Base-by-base conservation (phyloP, 164 flowering plant species). In the Buxus sempervirens region DNA sequence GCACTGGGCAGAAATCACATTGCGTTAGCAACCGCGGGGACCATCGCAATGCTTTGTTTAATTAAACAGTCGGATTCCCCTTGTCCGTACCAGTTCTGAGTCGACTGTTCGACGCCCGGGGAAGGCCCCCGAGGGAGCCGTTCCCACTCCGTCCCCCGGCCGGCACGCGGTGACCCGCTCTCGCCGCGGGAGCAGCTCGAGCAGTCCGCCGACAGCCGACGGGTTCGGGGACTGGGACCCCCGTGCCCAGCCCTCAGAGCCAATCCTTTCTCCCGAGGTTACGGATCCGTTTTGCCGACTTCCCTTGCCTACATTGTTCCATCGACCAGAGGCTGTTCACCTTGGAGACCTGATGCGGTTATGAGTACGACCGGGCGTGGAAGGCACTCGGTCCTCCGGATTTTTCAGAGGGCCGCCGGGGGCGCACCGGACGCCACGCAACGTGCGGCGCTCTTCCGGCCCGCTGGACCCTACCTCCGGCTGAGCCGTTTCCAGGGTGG, bases 21-120 rank as follows among this genome's bases (percentile, higher is more conserved):
- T 77, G 74, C 72, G 73, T 74, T 19, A 71, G 64, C 77, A 80
- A 74, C 77, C 64, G 72, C 70, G 54, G 56, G 74, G 82, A 75
- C 80, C 83, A 78, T 80, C 77, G 72, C 76, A 77, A 77, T 80
- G 80, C 82, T 76, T 76, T 76, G 65, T 73, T 76, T 73, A 76
- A 73, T 76, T 76, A 76, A 71, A 79, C 72, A 72, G 76, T 76
- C 72, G 64, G 66, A 77, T 75, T 75, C 73, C 70, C 73, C 73
- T 79, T 71, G 76, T 74, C 56, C 62, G 74, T 72, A 66, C 78
- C 70, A 66, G 67, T 76, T 76, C 66, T 59, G 70, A 78, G 76
- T 70, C 32, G 69, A 49, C 63, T 67, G 65, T 73, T 76, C 65
- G 62, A 49, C 23, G 74, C 79, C 48, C 59, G 23, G 65, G 72